Conservation (phyloP, 148 eudicot species). For the Vaccinium darrowii region DNA sequence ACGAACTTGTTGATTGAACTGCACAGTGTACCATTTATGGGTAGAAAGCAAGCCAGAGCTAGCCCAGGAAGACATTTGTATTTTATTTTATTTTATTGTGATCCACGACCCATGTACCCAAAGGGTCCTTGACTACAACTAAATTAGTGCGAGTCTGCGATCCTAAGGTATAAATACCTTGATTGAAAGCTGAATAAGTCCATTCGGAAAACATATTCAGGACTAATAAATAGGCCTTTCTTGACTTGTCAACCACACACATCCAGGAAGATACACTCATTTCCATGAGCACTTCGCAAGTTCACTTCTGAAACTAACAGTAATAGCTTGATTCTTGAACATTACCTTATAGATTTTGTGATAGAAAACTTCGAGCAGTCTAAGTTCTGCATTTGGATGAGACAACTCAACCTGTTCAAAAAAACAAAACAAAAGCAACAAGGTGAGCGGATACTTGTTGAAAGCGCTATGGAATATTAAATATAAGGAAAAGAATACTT, state of each 20-base stretch:
- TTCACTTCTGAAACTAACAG: neutral
- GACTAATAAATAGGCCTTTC: neutral
- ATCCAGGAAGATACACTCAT: neutral
- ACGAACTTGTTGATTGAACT: neutral
- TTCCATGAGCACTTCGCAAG: neutral
- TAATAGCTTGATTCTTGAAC: neutral
- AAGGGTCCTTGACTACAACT: neutral
- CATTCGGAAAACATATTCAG: neutral
- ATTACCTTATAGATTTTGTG: slow-evolving; percentile 38
- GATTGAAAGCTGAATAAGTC: neutral
- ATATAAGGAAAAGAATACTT: neutral
- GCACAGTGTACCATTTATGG: neutral
- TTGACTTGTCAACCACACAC: neutral
- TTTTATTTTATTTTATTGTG: neutral
- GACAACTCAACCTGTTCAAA: slow-evolving; percentile 28
- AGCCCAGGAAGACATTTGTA: neutral
- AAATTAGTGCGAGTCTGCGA: neutral
- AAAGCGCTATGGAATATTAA: neutral
- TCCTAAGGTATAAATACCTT: neutral
- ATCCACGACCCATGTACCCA: neutral
- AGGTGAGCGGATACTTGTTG: neutral
- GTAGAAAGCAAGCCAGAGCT: neutral
- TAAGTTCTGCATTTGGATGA: slow-evolving; percentile 27
- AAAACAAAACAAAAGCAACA: neutral
- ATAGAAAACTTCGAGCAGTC: slow-evolving; percentile 35